Evolutionary conservation across 257 asterid genomes (phyloP).

Genomic region (Haberlea rhodopensis): DNA sequence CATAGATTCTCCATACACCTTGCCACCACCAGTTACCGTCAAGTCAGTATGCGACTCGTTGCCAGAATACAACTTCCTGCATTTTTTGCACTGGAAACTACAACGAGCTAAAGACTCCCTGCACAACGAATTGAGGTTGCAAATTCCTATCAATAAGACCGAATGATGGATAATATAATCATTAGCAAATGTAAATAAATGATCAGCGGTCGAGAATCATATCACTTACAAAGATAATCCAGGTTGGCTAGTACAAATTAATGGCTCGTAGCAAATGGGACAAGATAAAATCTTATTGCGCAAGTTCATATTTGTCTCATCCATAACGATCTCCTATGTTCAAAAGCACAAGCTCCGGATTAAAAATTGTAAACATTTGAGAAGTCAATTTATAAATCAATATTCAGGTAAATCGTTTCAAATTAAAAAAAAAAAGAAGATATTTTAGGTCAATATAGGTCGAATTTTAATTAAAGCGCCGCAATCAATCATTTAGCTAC

Average conservation of each 20-base stretch:
- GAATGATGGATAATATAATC: background rate
- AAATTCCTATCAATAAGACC: slow-evolving; percentile 1
- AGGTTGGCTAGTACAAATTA: slow-evolving; percentile 38
- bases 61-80: slow-evolving; percentile 61
- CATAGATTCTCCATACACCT: slow-evolving; percentile 62
- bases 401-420: slow-evolving; percentile 5
- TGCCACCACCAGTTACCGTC: slow-evolving; percentile 55
- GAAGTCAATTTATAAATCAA: background rate
- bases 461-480: too few relatives aligned
- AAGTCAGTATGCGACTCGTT: slow-evolving; percentile 64
- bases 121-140: slow-evolving; percentile 12
- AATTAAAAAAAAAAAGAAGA: too few relatives aligned
- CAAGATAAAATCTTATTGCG: slow-evolving; percentile 62
- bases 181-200: background rate
- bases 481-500: too few relatives aligned
- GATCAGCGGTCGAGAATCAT: background rate
- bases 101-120: slow-evolving; percentile 52
- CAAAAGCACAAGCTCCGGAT: slow-evolving; percentile 14
- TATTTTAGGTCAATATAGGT: background rate
- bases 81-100: slow-evolving; percentile 53
- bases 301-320: slow-evolving; percentile 43
- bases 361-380: background rate
- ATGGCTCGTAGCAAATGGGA: slow-evolving; percentile 63
- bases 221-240: slow-evolving; percentile 51
- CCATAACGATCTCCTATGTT: slow-evolving; percentile 44